These are phyloP conservation scores for Kodamaea kaohsiungensis DNA, from an alignment of 805 yeast genomes.

Conservation along the genomic window DNA sequence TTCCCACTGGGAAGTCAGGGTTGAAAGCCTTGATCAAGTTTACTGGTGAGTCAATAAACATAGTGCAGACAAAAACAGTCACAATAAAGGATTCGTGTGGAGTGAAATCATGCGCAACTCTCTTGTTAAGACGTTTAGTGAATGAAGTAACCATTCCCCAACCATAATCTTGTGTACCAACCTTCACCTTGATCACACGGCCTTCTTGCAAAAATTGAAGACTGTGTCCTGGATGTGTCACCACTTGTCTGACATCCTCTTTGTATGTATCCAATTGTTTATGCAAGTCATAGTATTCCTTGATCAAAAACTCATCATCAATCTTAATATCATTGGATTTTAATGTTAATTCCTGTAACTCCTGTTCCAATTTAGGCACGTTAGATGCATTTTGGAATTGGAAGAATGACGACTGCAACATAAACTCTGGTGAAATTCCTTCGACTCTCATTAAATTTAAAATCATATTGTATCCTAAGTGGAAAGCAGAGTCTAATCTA, in stretches of 20 bases:
- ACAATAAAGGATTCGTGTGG: constrained; percentile 92
- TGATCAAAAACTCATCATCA: constrained; percentile 65
- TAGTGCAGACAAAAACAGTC: constrained; percentile 75
- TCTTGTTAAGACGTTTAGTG: constrained; percentile 66
- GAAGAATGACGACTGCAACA: constrained; percentile 91
- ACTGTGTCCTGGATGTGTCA: constrained; percentile 88
- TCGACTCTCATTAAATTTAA: constrained; percentile 94
- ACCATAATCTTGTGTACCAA: constrained; percentile 73
- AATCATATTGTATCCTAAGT: constrained; percentile 95
- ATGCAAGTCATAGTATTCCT: constrained; percentile 80
- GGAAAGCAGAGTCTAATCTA: constrained; percentile 95
- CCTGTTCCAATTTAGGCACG: constrained; percentile 79
- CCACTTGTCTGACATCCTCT: constrained; percentile 74
- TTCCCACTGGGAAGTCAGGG: constrained; percentile 83
- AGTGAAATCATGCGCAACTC: constrained; percentile 57
- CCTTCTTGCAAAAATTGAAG: constrained; percentile 88
- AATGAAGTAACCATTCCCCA: constrained; percentile 91
- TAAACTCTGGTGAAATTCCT: constrained; percentile 96
- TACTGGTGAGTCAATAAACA: constrained; percentile 83
- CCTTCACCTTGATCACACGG: constrained; percentile 68
- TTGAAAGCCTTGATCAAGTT: constrained; percentile 75
- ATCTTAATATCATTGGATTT: constrained; percentile 52
- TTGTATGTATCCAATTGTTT: constrained; percentile 70
- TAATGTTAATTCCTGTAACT: constrained; percentile 54
- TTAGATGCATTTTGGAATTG: constrained; percentile 93